These are phyloP conservation scores for Xylaria sp. DNA, from an alignment of 2,329 filamentous ascomycete genomes.

Conservation along the genomic window DNA sequence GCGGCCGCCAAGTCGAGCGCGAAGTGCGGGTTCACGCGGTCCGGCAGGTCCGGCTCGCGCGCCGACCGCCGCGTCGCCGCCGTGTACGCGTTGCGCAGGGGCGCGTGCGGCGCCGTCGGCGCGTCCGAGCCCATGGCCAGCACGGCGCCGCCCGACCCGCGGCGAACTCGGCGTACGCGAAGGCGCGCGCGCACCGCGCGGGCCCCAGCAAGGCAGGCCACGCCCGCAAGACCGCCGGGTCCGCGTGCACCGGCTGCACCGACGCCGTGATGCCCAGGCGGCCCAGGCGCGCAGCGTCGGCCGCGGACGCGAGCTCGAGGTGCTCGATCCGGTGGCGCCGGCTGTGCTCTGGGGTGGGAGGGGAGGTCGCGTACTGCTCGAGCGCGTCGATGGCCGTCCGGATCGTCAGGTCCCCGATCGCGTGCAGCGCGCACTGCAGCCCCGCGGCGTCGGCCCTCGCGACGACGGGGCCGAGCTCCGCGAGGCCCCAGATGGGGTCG, in stretches of 20 bases:
- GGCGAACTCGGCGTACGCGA: slow-evolving; percentile 65
- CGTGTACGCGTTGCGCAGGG: slow-evolving; percentile 49
- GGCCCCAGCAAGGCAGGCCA: slow-evolving; percentile 62
- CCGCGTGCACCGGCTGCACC: slow-evolving; percentile 60
- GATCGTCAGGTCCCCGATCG: slow-evolving; percentile 65
- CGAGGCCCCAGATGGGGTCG: slow-evolving; percentile 57
- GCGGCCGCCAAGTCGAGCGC: slow-evolving; percentile 44
- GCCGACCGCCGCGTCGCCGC: slow-evolving; percentile 50
- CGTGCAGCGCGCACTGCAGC: slow-evolving; percentile 65
- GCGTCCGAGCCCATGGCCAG: slow-evolving; percentile 50
- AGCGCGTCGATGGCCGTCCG: slow-evolving; percentile 60
- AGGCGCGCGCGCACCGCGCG: slow-evolving; percentile 58
- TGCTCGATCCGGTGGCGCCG: slow-evolving; percentile 67
- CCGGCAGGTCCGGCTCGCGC: slow-evolving; percentile 39
- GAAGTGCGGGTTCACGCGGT: slow-evolving; percentile 46
- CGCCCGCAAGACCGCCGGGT: slow-evolving; percentile 62
- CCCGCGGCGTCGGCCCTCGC: slow-evolving; percentile 54
- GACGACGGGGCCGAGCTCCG: slow-evolving; percentile 57
- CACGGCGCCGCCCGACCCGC: slow-evolving; percentile 45
- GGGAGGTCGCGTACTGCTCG: slow-evolving; percentile 42
- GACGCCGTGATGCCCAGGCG: slow-evolving; percentile 62
- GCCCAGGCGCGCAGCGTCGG: slow-evolving; percentile 60
- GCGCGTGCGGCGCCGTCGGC: slow-evolving; percentile 49
- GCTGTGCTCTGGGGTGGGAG: too few species aligned
- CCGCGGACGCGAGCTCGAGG: slow-evolving; percentile 58